Evolutionary conservation across 2,329 filamentous ascomycete species (phyloP), one percentile per base, ranked within the genome.

Genomic region (Xylaria sp.): DNA sequence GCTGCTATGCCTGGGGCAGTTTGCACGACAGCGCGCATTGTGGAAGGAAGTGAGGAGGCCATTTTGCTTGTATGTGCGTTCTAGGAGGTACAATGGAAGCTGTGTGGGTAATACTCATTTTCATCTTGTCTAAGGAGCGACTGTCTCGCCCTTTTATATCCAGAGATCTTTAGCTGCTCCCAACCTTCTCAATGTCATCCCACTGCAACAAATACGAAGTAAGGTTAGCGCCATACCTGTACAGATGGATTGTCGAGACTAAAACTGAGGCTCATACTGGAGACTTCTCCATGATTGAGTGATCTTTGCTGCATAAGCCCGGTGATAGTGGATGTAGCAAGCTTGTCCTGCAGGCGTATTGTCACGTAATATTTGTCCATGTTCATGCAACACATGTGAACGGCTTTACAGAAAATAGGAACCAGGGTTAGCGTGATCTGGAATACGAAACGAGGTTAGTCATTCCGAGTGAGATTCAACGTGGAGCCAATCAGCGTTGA

Each of bases 1-100:
- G 62, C 33, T 17, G 62, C 50, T 21, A n/a, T n/a, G 31, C 45
- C 42, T 19, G 62, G 62, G 17, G 19, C 57, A 2, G 62, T 64
- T 43, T 64, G 62, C 37, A 64, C 52, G n/a, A 64, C 23, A 12
- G 58, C 62, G 21, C 57, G 58, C 62, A 64, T 64, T 6, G 57
- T 60, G 28, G 28, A n/a, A 33, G 62, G 62, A 47, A 61, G 58
- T 4, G 50, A 47, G 35, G 53, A n/a, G 47, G 35, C 25, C 51
- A 54, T 54, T 35, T 54, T 54, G 17, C 4, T 45, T 23, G 23
- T 35, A 38, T 46, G 28, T 33, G 40, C 3, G 21, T 43, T 54
- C n/a, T 17, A n/a, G 33, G 12, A 25, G 28, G 14, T 54, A 7
- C 4, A n/a, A 33, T 35, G 12, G 17, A 35, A 33, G 23, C 38